Evolutionary conservation across 352 stramenopile genomes (phyloP).

Genomic region (Phytophthora ramorum): DNA sequence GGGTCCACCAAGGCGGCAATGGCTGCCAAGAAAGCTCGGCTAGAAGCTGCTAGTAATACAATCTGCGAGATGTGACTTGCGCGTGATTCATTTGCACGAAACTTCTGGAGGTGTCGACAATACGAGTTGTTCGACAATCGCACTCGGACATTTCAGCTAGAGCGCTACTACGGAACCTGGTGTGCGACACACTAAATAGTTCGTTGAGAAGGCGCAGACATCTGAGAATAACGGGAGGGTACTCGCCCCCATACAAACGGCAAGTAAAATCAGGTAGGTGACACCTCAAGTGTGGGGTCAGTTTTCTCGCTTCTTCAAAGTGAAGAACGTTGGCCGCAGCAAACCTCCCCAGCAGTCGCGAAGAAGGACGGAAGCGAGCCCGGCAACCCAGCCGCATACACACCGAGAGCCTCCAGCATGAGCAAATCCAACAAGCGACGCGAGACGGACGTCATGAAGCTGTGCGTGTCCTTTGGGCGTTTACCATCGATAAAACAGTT

Average conservation of each 20-base stretch:
- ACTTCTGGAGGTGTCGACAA: slow-evolving; percentile 3
- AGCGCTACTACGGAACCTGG: too few relatives aligned
- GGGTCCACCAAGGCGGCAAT: slow-evolving; percentile 30
- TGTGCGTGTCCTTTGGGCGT: slow-evolving; percentile 48
- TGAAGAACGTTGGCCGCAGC: slow-evolving; percentile 25
- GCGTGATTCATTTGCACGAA: slow-evolving; percentile 5
- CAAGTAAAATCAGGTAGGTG: slow-evolving; percentile 32
- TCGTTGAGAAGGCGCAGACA: slow-evolving; percentile 30
- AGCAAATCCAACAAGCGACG: slow-evolving; percentile 83
- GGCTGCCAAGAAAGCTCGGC: slow-evolving; percentile 21
- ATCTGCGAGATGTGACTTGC: slow-evolving; percentile 7
- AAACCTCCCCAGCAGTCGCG: slow-evolving; percentile 11
- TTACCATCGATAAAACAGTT: background rate
- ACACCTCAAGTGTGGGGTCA: slow-evolving; percentile 34
- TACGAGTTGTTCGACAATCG: slow-evolving; percentile 19
- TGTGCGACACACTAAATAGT: slow-evolving; percentile 30
- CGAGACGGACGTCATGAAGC: slow-evolving; percentile 92
- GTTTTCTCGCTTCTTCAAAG: slow-evolving; percentile 33
- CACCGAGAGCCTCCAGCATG: slow-evolving; percentile 42
- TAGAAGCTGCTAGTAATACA: slow-evolving; percentile 5
- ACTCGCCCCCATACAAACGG: slow-evolving; percentile 33
- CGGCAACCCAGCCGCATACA: background rate
- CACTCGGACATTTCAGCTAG: too few relatives aligned
- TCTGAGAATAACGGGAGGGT: slow-evolving; percentile 22
- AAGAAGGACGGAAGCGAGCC: slow-evolving; percentile 11